phyloP scores from a whole-genome alignment of 352 stramenopile genomes.

The Phytophthora parvispora region DNA sequence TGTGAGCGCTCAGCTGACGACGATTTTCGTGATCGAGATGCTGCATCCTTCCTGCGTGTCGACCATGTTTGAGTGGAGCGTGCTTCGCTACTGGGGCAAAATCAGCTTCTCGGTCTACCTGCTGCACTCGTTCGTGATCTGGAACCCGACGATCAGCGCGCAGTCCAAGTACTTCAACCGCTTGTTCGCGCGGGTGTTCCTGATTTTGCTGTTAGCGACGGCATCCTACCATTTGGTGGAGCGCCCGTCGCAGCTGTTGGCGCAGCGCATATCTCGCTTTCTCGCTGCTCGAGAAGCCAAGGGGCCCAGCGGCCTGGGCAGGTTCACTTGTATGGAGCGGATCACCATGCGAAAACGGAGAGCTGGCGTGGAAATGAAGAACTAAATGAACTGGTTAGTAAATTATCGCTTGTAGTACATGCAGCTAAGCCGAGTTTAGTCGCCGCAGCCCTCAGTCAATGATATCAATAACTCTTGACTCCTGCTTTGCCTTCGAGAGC shows the following conservation, averaged over 20 bases:
- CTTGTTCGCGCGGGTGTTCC: conserved; percentile 42
- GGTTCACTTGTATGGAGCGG: conserved; percentile 24
- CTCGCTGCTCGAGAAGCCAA: conserved; percentile 27
- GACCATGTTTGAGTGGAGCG: conserved; percentile 50
- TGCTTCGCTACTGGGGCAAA: conserved; percentile 53
- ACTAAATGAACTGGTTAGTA: neutral
- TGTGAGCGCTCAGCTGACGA: conserved; percentile 40
- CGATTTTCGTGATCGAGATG: conserved; percentile 56
- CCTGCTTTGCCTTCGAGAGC: too few species aligned
- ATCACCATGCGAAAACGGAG: conserved; percentile 17
- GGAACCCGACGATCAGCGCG: conserved; percentile 17
- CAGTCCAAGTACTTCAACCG: conserved; percentile 49
- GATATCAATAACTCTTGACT: too few species aligned
- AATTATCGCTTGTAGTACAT: conserved; percentile 7
- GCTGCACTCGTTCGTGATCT: conserved; percentile 55
- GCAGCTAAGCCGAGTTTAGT: too few species aligned
- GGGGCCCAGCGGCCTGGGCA: neutral
- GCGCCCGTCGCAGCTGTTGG: conserved; percentile 55
- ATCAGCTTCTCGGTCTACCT: conserved; percentile 65
- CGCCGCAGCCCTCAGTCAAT: too few species aligned
- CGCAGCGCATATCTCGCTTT: conserved; percentile 41
- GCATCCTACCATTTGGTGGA: conserved; percentile 52
- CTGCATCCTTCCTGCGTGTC: conserved; percentile 42
- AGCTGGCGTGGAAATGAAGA: conserved; percentile 2
- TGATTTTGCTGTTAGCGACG: conserved; percentile 43